phyloP scores from a whole-genome alignment of 2,329 filamentous ascomycete species.

The Stachybotrys chartarum region DNA sequence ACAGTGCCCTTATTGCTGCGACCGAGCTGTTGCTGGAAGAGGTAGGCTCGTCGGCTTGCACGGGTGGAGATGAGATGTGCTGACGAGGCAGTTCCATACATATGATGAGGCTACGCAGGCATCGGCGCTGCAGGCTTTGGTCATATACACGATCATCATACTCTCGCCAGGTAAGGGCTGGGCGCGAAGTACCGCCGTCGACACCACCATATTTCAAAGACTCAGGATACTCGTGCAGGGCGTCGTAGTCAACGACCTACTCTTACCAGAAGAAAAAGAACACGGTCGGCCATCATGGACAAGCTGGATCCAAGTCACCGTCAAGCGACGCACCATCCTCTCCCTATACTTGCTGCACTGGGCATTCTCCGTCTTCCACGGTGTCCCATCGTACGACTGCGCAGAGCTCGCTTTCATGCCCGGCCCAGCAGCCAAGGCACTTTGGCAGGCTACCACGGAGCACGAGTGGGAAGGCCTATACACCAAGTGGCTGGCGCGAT shows the following conservation, averaged over 20 bases:
- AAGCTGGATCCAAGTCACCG: background rate
- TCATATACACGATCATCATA: constrained; percentile 1
- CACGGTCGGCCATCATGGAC: background rate
- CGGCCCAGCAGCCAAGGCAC: background rate
- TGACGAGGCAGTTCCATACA: background rate
- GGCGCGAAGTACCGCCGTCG: background rate
- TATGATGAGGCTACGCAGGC: background rate
- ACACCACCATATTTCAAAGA: background rate
- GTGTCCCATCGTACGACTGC: background rate
- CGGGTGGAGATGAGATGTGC: background rate
- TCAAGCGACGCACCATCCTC: background rate
- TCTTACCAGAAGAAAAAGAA: background rate
- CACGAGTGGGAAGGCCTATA: background rate
- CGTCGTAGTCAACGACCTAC: background rate
- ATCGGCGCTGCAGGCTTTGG: background rate
- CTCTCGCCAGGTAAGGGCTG: background rate
- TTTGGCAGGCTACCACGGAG: background rate
- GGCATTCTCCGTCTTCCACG: background rate
- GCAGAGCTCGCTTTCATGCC: background rate
- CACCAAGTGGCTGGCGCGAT: background rate
- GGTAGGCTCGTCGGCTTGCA: background rate
- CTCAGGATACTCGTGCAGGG: background rate
- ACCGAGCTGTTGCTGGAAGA: background rate
- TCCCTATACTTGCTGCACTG: background rate
- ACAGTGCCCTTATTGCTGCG: background rate